Evolutionary conservation across 2,329 filamentous ascomycete species (phyloP), one percentile per base, ranked within the genome.

Genomic region (Sclerotinia spermophila): DNA sequence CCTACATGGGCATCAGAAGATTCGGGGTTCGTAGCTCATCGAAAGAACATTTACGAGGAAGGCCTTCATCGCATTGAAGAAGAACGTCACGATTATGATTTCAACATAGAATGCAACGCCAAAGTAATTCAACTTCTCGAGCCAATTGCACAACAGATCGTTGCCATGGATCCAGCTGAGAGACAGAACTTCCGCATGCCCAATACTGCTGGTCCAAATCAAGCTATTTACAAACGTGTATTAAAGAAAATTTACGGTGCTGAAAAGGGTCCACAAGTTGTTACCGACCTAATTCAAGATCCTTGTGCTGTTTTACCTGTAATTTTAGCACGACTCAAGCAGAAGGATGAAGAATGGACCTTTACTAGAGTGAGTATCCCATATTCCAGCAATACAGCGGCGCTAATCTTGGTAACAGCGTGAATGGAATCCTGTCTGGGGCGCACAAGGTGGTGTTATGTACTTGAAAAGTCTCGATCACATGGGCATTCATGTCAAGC

Each of bases 361-460:
- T 94, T 96, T 75, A 95, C 93, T 8, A 94, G 92, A 80, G 82
- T 83, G 80, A 75, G 79, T 74, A 35, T 38, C 17, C 5, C 64
- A 38, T 5, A 45, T 17, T 6, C 27, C 44, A n/a, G 27, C 33
- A 56, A 48, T 44, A 11, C n/a, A 40, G 2, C 19, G 51, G 30
- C 38, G 30, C 72, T 73, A 51, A 73, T 45, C 19, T 38, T 19
- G 27, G 24, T 62, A 40, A 17, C 68, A 92, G 84, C 93, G 96
- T 44, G 96, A 99, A 79, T 99, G 96, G 96, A 94, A 98, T 81
- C 97, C 97, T 82, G 94, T 99, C 11, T 99, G 96, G 96, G 93
- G 96, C 74, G 90, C 93, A 65, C 96, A 98, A 82, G 98, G 95
- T 35, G 92, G 97, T 79, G 90, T 92, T 77, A 95, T 97, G 83